Conservation (phyloP, 2,329 filamentous ascomycete genomes). For the Xylariaceae sp. region DNA sequence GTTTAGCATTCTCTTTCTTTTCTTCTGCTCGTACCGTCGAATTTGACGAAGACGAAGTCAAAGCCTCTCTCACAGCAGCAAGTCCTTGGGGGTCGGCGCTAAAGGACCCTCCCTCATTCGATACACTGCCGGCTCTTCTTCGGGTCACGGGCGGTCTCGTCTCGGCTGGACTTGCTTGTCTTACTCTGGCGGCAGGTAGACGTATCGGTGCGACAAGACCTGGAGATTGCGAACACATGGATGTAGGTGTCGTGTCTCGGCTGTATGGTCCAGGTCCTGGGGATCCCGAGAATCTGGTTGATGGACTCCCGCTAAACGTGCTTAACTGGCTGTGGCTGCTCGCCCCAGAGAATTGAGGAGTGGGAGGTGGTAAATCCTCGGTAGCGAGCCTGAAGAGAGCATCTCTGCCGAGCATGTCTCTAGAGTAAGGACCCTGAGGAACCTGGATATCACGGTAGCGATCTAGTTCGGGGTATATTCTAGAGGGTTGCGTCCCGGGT, state of each 20-base stretch:
- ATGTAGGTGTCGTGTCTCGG: slow-evolving; percentile 73
- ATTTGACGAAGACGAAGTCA: slow-evolving; percentile 68
- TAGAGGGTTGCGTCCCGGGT: slow-evolving; percentile 38
- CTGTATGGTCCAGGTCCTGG: slow-evolving; percentile 67
- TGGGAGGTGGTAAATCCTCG: slow-evolving; percentile 63
- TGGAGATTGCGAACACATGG: slow-evolving; percentile 71
- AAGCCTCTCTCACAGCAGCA: slow-evolving; percentile 63
- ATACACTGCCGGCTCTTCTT: slow-evolving; percentile 52
- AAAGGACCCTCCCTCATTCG: slow-evolving; percentile 45
- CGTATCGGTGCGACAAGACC: slow-evolving; percentile 50
- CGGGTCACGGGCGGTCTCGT: slow-evolving; percentile 59
- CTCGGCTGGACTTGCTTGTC: slow-evolving; percentile 52
- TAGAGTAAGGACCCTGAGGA: slow-evolving; percentile 32
- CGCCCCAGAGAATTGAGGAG: slow-evolving; percentile 59
- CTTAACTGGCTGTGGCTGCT: slow-evolving; percentile 50
- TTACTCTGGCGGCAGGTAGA: slow-evolving; percentile 43
- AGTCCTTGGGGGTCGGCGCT: slow-evolving; percentile 53
- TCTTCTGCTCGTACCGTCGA: slow-evolving; percentile 60
- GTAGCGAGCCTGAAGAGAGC: slow-evolving; percentile 56
- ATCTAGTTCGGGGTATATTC: slow-evolving; percentile 58
- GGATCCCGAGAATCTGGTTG: slow-evolving; percentile 71
- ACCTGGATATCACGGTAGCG: slow-evolving; percentile 51
- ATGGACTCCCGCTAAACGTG: slow-evolving; percentile 66
- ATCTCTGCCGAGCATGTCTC: slow-evolving; percentile 38
- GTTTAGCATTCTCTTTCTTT: slow-evolving; percentile 42